phyloP scores from a whole-genome alignment of 2,329 filamentous ascomycete genomes.

The Hypoxylon sp. region DNA sequence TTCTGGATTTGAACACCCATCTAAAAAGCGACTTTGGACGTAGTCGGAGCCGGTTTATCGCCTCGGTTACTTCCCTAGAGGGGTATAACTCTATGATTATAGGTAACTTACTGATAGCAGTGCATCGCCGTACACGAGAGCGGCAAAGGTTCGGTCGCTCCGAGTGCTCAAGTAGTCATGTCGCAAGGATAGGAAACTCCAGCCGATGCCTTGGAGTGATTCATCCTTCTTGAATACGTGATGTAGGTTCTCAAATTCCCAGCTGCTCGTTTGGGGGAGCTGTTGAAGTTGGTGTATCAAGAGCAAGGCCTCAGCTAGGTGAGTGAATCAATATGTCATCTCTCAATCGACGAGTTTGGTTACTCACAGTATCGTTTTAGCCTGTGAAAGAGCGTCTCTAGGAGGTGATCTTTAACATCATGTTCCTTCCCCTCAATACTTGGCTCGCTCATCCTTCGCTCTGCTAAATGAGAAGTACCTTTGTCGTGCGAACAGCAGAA shows the following conservation, averaged over 20 bases:
- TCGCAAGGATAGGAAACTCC: constrained; percentile 12
- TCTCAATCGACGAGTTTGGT: neutral
- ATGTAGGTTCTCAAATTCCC: constrained; percentile 13
- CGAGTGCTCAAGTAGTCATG: constrained; percentile 17
- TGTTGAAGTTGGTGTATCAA: constrained; percentile 11
- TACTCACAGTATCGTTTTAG: constrained; percentile 9
- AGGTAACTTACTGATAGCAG: constrained; percentile 8
- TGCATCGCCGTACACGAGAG: constrained; percentile 21
- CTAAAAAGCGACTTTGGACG: constrained; percentile 9
- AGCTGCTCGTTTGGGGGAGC: neutral
- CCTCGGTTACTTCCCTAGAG: neutral
- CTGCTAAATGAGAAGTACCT: no score
- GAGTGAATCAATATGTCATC: neutral
- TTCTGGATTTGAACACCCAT: constrained; percentile 15
- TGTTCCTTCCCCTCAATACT: neutral
- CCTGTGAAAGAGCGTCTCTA: constrained; percentile 1
- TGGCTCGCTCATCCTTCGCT: neutral
- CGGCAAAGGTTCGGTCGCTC: constrained; percentile 11
- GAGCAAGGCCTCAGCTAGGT: constrained; percentile 20
- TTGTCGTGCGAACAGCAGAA: neutral
- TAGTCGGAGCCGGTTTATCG: neutral
- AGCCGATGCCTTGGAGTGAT: constrained; percentile 1
- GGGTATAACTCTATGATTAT: neutral
- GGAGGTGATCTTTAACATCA: neutral
- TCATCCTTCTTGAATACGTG: constrained; percentile 3